Evolutionary conservation across 257 asterid species (phyloP).

Genomic region (Salvia rosmarinus): DNA sequence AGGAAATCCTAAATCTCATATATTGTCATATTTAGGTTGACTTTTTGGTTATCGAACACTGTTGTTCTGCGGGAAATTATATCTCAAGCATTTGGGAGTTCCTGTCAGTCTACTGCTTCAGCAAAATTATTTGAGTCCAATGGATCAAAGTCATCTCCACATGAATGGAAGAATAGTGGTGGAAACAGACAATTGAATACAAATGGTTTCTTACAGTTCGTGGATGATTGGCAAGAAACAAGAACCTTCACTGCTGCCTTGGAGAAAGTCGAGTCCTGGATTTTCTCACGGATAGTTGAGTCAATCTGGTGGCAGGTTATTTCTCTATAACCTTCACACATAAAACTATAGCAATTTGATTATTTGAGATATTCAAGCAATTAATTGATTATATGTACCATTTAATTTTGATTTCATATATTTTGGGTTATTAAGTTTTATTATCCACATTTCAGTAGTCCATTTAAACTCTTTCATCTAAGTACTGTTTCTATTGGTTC

Average conservation of each 20-base stretch:
- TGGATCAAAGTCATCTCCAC: conserved; percentile 43
- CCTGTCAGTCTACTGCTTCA: conserved; percentile 61
- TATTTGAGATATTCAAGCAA: conserved; percentile 9
- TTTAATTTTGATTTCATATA: neutral
- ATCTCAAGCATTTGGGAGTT: conserved; percentile 79
- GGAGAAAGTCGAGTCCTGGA: conserved; percentile 92
- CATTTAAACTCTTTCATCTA: conserved; percentile 12
- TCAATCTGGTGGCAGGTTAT: conserved; percentile 99
- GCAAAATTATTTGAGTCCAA: conserved; percentile 47
- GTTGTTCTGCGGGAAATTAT: conserved; percentile 85
- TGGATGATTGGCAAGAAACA: conserved; percentile 96
- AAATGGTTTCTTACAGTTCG: conserved; percentile 56
- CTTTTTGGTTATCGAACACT: conserved; percentile 89
- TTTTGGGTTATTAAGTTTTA: conserved; percentile 20
- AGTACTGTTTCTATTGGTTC: conserved; percentile 36
- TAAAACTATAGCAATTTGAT: neutral
- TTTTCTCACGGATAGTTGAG: conserved; percentile 88
- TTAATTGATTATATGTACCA: neutral
- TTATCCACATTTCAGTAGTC: conserved; percentile 11
- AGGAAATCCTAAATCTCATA: conserved; percentile 27
- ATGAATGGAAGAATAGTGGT: conserved; percentile 44
- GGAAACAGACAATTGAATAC: conserved; percentile 51
- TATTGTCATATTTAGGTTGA: conserved; percentile 56
- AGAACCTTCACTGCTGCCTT: conserved; percentile 77
- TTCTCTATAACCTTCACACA: neutral